phyloP scores from a whole-genome alignment of 2,329 filamentous ascomycete species.

The Bipolaris oryzae region DNA sequence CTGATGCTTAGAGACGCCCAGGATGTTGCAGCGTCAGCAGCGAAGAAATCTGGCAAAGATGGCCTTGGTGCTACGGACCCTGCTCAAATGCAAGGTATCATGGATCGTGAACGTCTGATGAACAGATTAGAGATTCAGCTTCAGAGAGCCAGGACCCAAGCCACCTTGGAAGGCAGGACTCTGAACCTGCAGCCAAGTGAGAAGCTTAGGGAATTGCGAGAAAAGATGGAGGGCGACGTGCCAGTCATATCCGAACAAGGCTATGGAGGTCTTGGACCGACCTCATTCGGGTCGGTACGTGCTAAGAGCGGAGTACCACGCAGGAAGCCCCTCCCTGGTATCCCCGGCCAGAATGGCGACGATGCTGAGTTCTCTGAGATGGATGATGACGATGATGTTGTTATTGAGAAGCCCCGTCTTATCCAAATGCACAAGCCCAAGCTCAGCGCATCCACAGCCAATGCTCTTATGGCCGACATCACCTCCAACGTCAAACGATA shows the following conservation, averaged over 20 bases:
- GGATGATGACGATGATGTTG: slow-evolving; percentile 62
- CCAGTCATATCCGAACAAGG: slow-evolving; percentile 54
- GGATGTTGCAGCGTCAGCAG: slow-evolving; percentile 89
- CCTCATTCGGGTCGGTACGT: slow-evolving; percentile 63
- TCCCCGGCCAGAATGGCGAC: slow-evolving; percentile 44
- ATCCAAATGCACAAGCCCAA: slow-evolving; percentile 79
- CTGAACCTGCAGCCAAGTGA: slow-evolving; percentile 89
- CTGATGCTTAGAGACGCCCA: slow-evolving; percentile 98
- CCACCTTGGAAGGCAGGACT: slow-evolving; percentile 90
- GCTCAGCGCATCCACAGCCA: slow-evolving; percentile 65
- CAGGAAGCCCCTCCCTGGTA: slow-evolving; percentile 47
- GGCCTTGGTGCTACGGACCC: slow-evolving; percentile 69
- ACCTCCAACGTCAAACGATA: slow-evolving; percentile 74
- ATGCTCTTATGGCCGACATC: slow-evolving; percentile 73
- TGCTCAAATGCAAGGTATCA: slow-evolving; percentile 83
- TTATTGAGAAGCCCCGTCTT: slow-evolving; percentile 78
- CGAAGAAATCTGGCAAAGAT: slow-evolving; percentile 63
- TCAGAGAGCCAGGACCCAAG: slow-evolving; percentile 95
- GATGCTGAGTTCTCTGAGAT: slow-evolving; percentile 42
- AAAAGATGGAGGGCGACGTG: slow-evolving; percentile 80
- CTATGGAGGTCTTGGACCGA: slow-evolving; percentile 66
- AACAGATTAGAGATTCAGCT: slow-evolving; percentile 92
- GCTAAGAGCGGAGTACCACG: slow-evolving; percentile 50
- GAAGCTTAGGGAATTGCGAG: slow-evolving; percentile 85
- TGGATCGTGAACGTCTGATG: slow-evolving; percentile 92